Percentiles rank a stretch among this genome's conserved stretches.
These are phyloP conservation scores for Scytalidium sp. DNA, from an alignment of 2,329 filamentous ascomycete species.

Conservation along the genomic window DNA sequence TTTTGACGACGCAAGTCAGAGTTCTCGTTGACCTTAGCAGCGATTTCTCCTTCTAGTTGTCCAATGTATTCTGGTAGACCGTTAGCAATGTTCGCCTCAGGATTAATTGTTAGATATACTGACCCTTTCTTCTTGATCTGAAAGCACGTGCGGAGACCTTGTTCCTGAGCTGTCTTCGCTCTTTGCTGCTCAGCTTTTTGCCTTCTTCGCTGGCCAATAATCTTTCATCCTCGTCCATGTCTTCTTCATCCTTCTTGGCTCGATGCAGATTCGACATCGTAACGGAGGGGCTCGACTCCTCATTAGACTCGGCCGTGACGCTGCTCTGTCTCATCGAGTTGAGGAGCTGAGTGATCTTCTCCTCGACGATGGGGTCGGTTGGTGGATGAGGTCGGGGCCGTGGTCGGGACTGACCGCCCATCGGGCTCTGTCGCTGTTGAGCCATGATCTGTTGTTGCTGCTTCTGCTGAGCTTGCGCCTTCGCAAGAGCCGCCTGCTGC, in stretches of 20 bases:
- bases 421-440: constrained; percentile 46
- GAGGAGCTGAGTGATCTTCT: constrained; percentile 89
- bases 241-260: constrained; percentile 89
- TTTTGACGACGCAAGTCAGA: constrained; percentile 80
- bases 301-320: constrained; percentile 51
- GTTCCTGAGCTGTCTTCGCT: constrained; percentile 94
- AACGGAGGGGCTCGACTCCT: constrained; percentile 37
- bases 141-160: constrained; percentile 98
- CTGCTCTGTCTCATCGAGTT: constrained; percentile 81
- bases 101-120: constrained; percentile 27
- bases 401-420: constrained; percentile 40
- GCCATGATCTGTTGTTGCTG: constrained; percentile 60
- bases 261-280: constrained; percentile 65
- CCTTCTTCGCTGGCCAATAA: constrained; percentile 94
- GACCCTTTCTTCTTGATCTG: constrained; percentile 97
- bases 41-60: constrained; percentile 88
- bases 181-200: constrained; percentile 98
- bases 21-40: constrained; percentile 78
- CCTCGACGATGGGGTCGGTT: constrained; percentile 73
- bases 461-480: constrained; percentile 68
- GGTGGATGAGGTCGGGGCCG: constrained; percentile 30
- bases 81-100: constrained; percentile 49
- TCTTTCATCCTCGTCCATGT: constrained; percentile 98
- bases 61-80: constrained; percentile 96
- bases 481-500: constrained; percentile 76